These are phyloP conservation scores for Penicillium sp. DNA, from an alignment of 2,329 filamentous ascomycete species.

Conservation along the genomic window DNA sequence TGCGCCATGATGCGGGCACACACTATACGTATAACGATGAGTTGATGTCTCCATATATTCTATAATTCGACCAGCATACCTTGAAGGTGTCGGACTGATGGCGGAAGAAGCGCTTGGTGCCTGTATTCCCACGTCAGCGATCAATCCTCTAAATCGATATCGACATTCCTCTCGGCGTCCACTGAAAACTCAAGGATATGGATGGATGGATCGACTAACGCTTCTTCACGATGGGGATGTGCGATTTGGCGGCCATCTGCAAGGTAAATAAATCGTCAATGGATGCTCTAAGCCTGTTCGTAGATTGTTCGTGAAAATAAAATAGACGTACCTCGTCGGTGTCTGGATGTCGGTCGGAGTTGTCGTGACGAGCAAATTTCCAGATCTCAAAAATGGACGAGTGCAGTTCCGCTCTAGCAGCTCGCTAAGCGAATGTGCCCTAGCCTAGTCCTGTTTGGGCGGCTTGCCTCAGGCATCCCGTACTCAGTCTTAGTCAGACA, in stretches of 20 bases:
- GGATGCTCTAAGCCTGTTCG: not conserved
- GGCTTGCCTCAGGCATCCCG: constrained; percentile 5
- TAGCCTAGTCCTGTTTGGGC: constrained; percentile 12
- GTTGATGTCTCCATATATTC: not conserved
- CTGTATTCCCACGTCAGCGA: constrained; percentile 50
- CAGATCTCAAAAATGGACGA: constrained; percentile 30
- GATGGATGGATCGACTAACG: constrained; percentile 49
- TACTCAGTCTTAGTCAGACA: no score
- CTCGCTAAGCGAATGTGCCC: constrained; percentile 28
- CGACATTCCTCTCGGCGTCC: constrained; percentile 35
- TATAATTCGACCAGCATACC: not conserved
- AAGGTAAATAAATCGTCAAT: constrained; percentile 8
- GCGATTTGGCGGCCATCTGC: constrained; percentile 97
- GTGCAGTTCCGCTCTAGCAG: constrained; percentile 33
- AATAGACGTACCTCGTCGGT: constrained; percentile 41
- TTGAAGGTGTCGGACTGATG: constrained; percentile 98
- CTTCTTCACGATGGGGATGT: constrained; percentile 99
- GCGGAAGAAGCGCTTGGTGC: constrained; percentile 90
- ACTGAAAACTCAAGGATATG: constrained; percentile 10
- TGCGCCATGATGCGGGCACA: constrained; percentile 88
- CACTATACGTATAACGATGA: constrained; percentile 45
- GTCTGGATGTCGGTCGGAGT: constrained; percentile 38
- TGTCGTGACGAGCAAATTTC: constrained; percentile 42
- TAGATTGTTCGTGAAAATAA: no score
- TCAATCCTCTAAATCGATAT: not conserved